Evolutionary conservation across 1,284 basidiomycete genomes (phyloP), one percentile per base, ranked within the genome.

Genomic region (Caloboletus firmus): DNA sequence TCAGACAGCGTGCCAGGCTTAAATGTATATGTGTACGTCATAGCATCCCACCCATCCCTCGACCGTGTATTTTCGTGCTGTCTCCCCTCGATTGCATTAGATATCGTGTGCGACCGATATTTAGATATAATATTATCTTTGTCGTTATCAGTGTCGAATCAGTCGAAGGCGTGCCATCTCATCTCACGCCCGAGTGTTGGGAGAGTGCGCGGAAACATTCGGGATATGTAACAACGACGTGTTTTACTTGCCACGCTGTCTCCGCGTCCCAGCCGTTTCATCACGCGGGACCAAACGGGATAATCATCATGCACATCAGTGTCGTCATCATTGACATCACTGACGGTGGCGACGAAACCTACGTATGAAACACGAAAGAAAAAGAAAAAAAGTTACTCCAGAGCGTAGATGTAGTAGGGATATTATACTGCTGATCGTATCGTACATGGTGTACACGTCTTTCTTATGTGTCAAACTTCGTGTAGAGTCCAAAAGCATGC

Each of bases 341-440:
- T 28, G 20, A 31, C 34, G 17, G 17, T 28, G 18, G 43, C 53
- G 37, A 40, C 28, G 9, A 24, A 43, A 42, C 48, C 24, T 32
- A 51, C 39, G 20, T 39, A 41, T 26, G 36, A 41, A 5, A n/a
- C 30, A 26, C 30, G 18, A n/a, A n/a, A n/a, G n/a, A n/a, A n/a
- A n/a, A n/a, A n/a, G n/a, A n/a, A n/a, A 17, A 34, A 36, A 46
- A 40, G 51, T 44, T 45, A 62, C 46, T 45, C 35, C 22, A 18
- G 11, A 55, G 20, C 26, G 24, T 37, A 54, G 50, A 54, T 61
- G n/a, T n/a, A n/a, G 61, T 60, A 67, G 50, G 46, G 53, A 63
- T 55, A 67, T 68, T 66, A 68, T 68, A 60, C 58, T 55, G 51
- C 52, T 55, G 32, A n/a, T 55, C 61, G 59, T 70, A 71, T 68